These are phyloP conservation scores for Chytriomyces confervae DNA, from an alignment of 192 early-diverging fungal species.

Conservation along the genomic window DNA sequence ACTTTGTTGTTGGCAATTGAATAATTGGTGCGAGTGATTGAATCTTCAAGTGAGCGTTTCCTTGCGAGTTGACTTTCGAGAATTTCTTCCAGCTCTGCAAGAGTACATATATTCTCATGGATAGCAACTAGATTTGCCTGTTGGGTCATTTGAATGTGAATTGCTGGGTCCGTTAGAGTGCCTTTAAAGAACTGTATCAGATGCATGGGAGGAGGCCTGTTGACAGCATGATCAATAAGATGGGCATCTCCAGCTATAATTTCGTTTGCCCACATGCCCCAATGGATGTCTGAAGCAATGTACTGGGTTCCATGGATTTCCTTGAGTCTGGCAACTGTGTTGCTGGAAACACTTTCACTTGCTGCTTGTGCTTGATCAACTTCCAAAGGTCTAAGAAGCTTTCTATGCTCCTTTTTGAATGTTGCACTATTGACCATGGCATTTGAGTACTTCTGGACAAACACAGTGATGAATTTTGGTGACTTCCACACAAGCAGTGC, in stretches of 20 bases:
- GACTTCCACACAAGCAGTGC: no score
- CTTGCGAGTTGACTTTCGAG: background rate
- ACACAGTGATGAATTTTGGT: no score
- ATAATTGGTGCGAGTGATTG: background rate
- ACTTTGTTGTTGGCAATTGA: background rate
- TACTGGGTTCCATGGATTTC: background rate
- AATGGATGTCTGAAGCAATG: background rate
- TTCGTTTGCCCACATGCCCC: background rate
- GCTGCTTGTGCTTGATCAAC: no score
- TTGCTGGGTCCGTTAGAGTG: background rate
- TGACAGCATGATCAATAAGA: background rate
- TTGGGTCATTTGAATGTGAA: background rate
- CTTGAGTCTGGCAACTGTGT: background rate
- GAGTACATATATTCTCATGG: background rate
- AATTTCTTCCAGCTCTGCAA: background rate
- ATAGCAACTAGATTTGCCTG: slow-evolving; percentile 6
- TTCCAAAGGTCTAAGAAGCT: no score
- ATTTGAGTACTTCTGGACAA: no score
- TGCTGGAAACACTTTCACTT: no score
- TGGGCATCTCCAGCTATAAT: background rate
- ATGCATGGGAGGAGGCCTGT: background rate
- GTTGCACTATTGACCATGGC: no score
- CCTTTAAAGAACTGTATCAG: background rate
- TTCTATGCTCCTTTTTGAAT: no score
- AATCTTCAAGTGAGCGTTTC: background rate